Percentiles rank a stretch among this genome's conserved stretches.
phyloP scores from a whole-genome alignment of 768 basidiomycete genomes.

The Pisolithus tinctorius region DNA sequence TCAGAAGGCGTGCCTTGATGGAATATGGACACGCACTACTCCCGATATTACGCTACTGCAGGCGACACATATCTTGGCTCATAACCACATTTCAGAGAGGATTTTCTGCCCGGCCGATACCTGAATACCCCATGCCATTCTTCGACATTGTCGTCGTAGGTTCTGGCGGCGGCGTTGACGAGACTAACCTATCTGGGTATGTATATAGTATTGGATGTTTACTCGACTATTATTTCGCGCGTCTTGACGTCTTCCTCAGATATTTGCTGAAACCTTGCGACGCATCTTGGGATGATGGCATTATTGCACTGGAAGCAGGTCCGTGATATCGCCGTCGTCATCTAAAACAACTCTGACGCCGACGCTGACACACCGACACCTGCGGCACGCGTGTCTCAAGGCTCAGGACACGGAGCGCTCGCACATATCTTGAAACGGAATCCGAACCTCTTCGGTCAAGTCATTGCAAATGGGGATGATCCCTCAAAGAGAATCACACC shows the following conservation, averaged over 20 bases:
- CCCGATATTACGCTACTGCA: too few relatives aligned
- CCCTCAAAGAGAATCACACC: constrained; percentile 14
- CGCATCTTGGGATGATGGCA: constrained; percentile 71
- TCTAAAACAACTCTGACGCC: neutral
- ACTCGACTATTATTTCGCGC: neutral
- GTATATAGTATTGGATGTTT: constrained; percentile 19
- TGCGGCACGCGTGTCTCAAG: constrained; percentile 30
- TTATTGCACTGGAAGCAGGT: constrained; percentile 87
- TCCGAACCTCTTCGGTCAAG: constrained; percentile 45
- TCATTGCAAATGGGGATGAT: constrained; percentile 4
- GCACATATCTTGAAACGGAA: constrained; percentile 49
- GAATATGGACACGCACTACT: too few relatives aligned
- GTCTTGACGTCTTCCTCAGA: constrained; percentile 35
- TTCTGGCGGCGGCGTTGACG: constrained; percentile 84
- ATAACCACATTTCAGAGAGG: too few relatives aligned
- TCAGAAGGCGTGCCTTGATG: too few relatives aligned
- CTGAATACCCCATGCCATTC: constrained; percentile 28
- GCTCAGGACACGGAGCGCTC: constrained; percentile 82
- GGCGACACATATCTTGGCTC: too few relatives aligned
- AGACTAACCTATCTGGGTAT: constrained; percentile 84
- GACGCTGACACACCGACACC: neutral
- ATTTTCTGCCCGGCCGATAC: too few relatives aligned
- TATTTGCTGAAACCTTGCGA: constrained; percentile 77
- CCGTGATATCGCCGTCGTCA: neutral
- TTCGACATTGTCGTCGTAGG: constrained; percentile 79